phyloP scores from a whole-genome alignment of 495 filamentous ascomycete genomes.

The Penicillium antarcticum region DNA sequence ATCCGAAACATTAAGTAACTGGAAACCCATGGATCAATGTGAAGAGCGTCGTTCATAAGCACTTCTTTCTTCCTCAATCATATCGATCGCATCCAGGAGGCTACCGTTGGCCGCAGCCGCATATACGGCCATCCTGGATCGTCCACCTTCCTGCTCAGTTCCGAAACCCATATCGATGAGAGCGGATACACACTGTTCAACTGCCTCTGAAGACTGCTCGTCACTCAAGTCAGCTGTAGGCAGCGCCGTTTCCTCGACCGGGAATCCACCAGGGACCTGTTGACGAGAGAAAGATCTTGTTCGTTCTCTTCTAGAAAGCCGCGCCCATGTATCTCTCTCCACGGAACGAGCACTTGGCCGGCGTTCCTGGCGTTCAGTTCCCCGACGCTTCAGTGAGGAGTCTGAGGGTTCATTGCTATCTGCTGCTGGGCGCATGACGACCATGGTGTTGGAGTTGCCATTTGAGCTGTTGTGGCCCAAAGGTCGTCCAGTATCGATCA shows the following conservation, averaged over 20 bases:
- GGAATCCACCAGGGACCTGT: constrained; percentile 27
- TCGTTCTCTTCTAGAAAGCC: constrained; percentile 19
- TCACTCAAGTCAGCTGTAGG: background rate
- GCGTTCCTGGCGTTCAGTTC: constrained; percentile 12
- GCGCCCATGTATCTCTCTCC: constrained; percentile 16
- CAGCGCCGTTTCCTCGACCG: constrained; percentile 21
- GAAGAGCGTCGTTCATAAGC: constrained; percentile 37
- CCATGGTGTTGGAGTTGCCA: background rate
- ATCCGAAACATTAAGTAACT: constrained; percentile 1
- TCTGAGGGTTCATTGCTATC: background rate
- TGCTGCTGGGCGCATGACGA: constrained; percentile 3
- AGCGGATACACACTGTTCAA: constrained; percentile 45
- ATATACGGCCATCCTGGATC: constrained; percentile 47
- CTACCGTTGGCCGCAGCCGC: constrained; percentile 48
- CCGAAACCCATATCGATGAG: constrained; percentile 50
- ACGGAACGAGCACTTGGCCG: constrained; percentile 8
- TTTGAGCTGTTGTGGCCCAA: background rate
- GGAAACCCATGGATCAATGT: constrained; percentile 4
- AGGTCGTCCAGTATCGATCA: background rate
- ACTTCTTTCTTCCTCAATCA: constrained; percentile 55
- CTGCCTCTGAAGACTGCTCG: constrained; percentile 8
- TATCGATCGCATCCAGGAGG: constrained; percentile 50
- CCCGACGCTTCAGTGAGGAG: constrained; percentile 14
- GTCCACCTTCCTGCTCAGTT: constrained; percentile 37
- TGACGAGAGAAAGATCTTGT: constrained; percentile 10